Evolutionary conservation across 2,329 filamentous ascomycete species (phyloP), one percentile per base, ranked within the genome.

Genomic region (Neonectria coccinea): DNA sequence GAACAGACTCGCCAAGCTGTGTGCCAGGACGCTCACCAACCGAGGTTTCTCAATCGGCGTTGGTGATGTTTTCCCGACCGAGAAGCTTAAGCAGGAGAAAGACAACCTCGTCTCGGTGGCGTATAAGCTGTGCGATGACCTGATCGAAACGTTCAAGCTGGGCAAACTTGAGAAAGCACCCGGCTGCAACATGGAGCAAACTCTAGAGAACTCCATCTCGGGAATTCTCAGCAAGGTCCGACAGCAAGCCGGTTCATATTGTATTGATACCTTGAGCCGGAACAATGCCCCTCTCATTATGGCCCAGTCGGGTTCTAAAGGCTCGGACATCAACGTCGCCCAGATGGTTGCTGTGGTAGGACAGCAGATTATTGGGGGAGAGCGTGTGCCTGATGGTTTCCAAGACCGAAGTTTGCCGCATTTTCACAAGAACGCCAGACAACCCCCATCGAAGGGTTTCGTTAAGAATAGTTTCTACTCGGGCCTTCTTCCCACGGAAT

Each of bases 331-430:
- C 84, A 99, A 99, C 84, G 96, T 99, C 36, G 96, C 96, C 9
- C 96, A 99, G 82, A 99, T 99, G 96, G 92, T 98, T 77, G 95
- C 96, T 61, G 90, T 94, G 64, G 96, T 99, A 76, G 96, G 96
- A 55, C 96, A 99, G 80, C 96, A 99, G 73, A 97, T 98, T 87
- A 98, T 99, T 74, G 92, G 92, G 65, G 93, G 94, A 53, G 89
- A 92, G 75, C 94, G 96, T 87, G 94, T 99, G 33, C 88, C 93
- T 48, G 93, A 99, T 79, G 96, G 96, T 7, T 99, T 99, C 81
- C 95, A 98, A 77, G 95, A 98, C 78, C 89, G 96, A 74, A 97
- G 91, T 61, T 80, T 99, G 58, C 96, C 96, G 42, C 96, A 99
- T 79, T 99, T 98, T 77, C 91, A 94, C 58, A 98, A 98, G 79